A percentile compares a stretch with the other conserved stretches of the same genome.
phyloP scores from a whole-genome alignment of 2,329 filamentous ascomycete species.

The Aulographum hederae region DNA sequence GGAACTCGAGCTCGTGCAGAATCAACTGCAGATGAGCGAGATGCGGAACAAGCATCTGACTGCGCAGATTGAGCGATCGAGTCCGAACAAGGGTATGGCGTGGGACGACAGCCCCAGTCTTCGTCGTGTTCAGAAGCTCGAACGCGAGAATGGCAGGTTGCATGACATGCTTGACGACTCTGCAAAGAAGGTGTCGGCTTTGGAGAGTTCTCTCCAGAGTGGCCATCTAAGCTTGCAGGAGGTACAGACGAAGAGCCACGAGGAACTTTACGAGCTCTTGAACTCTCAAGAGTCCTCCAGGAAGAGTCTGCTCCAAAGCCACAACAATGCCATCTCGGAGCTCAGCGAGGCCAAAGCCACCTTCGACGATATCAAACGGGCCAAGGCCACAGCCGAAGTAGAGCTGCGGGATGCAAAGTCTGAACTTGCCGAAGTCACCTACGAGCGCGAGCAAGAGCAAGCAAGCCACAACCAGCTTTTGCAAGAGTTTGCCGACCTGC shows the following conservation, averaged over 20 bases:
- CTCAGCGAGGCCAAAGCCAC: conserved; percentile 72
- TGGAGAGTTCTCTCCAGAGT: conserved; percentile 73
- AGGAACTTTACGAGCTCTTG: conserved; percentile 82
- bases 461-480: conserved; percentile 76
- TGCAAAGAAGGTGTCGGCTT: conserved; percentile 70
- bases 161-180: conserved; percentile 94
- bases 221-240: conserved; percentile 81
- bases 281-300: conserved; percentile 86
- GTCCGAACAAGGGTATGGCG: conserved; percentile 27
- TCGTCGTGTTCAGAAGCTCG: conserved; percentile 72
- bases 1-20: conserved; percentile 82
- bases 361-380: conserved; percentile 72
- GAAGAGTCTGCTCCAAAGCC: conserved; percentile 60
- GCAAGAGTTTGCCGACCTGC: conserved; percentile 82
- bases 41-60: conserved; percentile 93
- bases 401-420: conserved; percentile 71
- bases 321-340: conserved; percentile 73
- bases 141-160: conserved; percentile 76
- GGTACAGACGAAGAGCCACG: conserved; percentile 81
- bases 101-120: conserved; percentile 52
- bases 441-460: conserved; percentile 69
- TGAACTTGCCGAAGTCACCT: conserved; percentile 64
- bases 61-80: conserved; percentile 59
- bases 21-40: conserved; percentile 79
- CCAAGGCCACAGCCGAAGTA: conserved; percentile 62